Evolutionary conservation across 768 basidiomycete species (phyloP).

Genomic region (Russula earlei): DNA sequence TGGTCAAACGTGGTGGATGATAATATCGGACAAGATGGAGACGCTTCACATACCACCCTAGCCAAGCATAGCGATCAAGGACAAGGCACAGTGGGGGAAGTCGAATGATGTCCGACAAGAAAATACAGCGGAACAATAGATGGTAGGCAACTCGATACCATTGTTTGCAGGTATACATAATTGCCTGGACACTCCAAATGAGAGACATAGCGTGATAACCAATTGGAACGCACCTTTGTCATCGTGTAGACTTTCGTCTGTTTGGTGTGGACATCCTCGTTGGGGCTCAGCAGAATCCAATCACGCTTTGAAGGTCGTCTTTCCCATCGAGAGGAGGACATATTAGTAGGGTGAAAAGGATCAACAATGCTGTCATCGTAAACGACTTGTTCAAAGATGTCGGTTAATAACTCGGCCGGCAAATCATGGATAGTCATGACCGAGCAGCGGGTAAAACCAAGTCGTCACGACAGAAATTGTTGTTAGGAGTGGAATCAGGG

Average conservation of each 20-base stretch:
- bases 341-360: slow-evolving; percentile 47
- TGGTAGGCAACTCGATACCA: slow-evolving; percentile 57
- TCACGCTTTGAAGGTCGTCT: slow-evolving; percentile 33
- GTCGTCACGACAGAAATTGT: neutral
- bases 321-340: slow-evolving; percentile 61
- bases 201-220: neutral
- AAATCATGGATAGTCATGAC: slow-evolving; percentile 29
- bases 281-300: slow-evolving; percentile 54
- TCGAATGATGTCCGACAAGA: slow-evolving; percentile 52
- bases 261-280: slow-evolving; percentile 46
- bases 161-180: slow-evolving; percentile 55
- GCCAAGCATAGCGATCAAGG: slow-evolving; percentile 41
- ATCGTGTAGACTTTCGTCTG: slow-evolving; percentile 55
- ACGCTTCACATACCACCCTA: slow-evolving; percentile 67
- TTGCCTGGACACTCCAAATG: slow-evolving; percentile 36
- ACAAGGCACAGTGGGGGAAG: slow-evolving; percentile 42
- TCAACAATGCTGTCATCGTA: slow-evolving; percentile 64
- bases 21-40: slow-evolving; percentile 56
- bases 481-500: neutral
- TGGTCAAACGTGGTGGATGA: slow-evolving; percentile 31
- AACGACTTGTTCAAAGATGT: slow-evolving; percentile 62
- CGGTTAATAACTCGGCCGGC: slow-evolving; percentile 60
- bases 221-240: slow-evolving; percentile 46
- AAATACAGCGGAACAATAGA: slow-evolving; percentile 58
- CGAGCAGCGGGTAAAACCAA: neutral